Evolutionary conservation across 2,329 filamentous ascomycete genomes (phyloP).

Genomic region (Cytospora piceicola): DNA sequence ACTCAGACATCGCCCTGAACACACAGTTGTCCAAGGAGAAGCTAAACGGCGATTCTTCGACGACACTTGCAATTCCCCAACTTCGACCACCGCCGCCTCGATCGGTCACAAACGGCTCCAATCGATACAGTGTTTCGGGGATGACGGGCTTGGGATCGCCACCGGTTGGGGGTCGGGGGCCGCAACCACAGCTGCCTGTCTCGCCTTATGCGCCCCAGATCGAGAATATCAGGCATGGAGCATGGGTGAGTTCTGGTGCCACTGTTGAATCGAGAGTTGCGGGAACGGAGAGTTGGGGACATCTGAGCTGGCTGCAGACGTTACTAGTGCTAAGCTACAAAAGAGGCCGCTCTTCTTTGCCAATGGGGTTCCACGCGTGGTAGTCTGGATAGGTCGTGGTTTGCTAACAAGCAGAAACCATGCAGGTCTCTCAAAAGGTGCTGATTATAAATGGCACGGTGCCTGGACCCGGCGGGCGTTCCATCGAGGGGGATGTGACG

Average conservation of each 20-base stretch:
- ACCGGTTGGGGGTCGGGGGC: constrained; percentile 54
- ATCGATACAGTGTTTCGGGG: constrained; percentile 66
- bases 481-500: constrained; percentile 77
- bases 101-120: constrained; percentile 46
- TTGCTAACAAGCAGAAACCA: constrained; percentile 4
- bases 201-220: constrained; percentile 84
- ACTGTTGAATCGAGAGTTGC: not conserved
- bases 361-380: not conserved
- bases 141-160: constrained; percentile 65
- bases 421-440: constrained; percentile 87
- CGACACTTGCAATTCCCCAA: constrained; percentile 38
- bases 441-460: constrained; percentile 81
- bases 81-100: constrained; percentile 46
- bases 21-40: constrained; percentile 50
- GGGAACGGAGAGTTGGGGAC: too few relatives aligned
- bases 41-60: constrained; percentile 30
- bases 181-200: constrained; percentile 60
- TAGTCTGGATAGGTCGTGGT: not conserved
- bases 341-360: not conserved
- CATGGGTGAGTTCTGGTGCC: constrained; percentile 69
- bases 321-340: not conserved
- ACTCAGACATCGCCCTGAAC: constrained; percentile 68
- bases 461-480: constrained; percentile 69
- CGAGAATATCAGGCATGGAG: constrained; percentile 76
- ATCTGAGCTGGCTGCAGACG: not conserved